Evolutionary conservation across 768 basidiomycete genomes (phyloP).

Genomic region (Fibroporia radiculosa): DNA sequence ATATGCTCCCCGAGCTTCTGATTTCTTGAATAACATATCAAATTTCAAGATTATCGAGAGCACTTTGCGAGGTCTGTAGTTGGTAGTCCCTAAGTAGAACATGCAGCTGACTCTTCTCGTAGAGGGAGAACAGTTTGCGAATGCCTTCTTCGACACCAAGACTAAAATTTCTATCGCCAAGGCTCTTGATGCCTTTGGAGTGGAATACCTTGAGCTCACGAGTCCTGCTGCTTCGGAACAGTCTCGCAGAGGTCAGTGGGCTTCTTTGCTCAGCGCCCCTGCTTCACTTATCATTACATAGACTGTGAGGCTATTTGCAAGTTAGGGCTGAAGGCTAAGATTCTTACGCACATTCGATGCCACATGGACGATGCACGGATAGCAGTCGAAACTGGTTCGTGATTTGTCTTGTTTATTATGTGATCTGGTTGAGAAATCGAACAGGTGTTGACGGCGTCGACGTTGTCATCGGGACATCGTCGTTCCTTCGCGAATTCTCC

Average conservation of each 20-base stretch:
- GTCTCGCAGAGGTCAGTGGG: slow-evolving; percentile 42
- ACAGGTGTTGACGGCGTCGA: slow-evolving; percentile 97
- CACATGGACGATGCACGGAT: slow-evolving; percentile 99
- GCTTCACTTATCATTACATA: slow-evolving; percentile 13
- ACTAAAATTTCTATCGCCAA: slow-evolving; percentile 99
- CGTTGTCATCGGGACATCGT: slow-evolving; percentile 98
- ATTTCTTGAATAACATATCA: slow-evolving; percentile 87
- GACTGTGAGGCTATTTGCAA: slow-evolving; percentile 99
- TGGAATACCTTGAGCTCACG: slow-evolving; percentile 99
- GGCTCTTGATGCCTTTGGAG: slow-evolving; percentile 97
- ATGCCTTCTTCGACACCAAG: slow-evolving; percentile 99
- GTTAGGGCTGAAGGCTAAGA: slow-evolving; percentile 93
- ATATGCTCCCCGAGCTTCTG: slow-evolving; percentile 85
- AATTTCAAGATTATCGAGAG: slow-evolving; percentile 98
- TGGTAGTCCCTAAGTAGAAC: slow-evolving; percentile 3
- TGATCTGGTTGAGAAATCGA: neutral
- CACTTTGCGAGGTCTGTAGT: slow-evolving; percentile 76
- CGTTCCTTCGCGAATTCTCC: slow-evolving; percentile 98
- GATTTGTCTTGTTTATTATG: neutral
- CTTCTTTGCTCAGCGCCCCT: neutral
- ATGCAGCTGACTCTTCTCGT: slow-evolving; percentile 10
- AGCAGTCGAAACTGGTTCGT: slow-evolving; percentile 91
- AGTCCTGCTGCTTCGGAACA: slow-evolving; percentile 97
- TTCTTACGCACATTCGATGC: slow-evolving; percentile 97
- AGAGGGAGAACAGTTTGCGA: slow-evolving; percentile 99